Evolutionary conservation across 345 rosid genomes (phyloP).

Genomic region (Excoecaria agallocha): DNA sequence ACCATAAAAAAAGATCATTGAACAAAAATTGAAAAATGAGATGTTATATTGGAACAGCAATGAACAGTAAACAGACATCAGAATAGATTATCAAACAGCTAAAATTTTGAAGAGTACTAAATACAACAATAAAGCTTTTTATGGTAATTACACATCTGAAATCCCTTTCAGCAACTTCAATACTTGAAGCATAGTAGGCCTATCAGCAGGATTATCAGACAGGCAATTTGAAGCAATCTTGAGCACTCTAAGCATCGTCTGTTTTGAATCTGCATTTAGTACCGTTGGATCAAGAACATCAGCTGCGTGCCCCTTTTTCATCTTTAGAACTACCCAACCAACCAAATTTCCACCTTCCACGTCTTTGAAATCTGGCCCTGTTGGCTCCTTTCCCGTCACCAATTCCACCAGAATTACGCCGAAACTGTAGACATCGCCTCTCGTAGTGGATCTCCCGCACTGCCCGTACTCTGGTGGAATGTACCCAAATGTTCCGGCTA

Average conservation of each 20-base stretch:
- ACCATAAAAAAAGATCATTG: no score
- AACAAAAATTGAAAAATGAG: no score
- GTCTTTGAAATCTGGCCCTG: slow-evolving; percentile 90
- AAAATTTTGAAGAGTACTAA: no score
- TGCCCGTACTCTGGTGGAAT: slow-evolving; percentile 97
- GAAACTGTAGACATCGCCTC: slow-evolving; percentile 88
- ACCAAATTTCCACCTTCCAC: slow-evolving; percentile 91
- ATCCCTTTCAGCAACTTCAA: slow-evolving; percentile 55
- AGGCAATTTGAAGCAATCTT: slow-evolving; percentile 62
- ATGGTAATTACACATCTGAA: slow-evolving; percentile 18
- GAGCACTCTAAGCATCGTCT: slow-evolving; percentile 61
- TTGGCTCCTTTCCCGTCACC: slow-evolving; percentile 89
- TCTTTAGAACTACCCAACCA: slow-evolving; percentile 79
- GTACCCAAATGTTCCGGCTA: slow-evolving; percentile 84
- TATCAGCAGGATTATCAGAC: slow-evolving; percentile 61
- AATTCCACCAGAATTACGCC: slow-evolving; percentile 86
- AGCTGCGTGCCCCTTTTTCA: slow-evolving; percentile 52
- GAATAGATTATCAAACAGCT: slow-evolving; percentile 12
- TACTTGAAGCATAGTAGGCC: slow-evolving; percentile 74
- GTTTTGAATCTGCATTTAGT: slow-evolving; percentile 42
- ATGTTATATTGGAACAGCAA: no score
- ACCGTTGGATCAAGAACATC: slow-evolving; percentile 69
- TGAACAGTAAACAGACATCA: not conserved
- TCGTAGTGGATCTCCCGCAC: slow-evolving; percentile 68
- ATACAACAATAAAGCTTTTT: not conserved